Percentiles rank a stretch among this genome's conserved stretches.
These are phyloP conservation scores for Hypocreales sp. DNA, from an alignment of 2,329 filamentous ascomycete species.

Conservation along the genomic window DNA sequence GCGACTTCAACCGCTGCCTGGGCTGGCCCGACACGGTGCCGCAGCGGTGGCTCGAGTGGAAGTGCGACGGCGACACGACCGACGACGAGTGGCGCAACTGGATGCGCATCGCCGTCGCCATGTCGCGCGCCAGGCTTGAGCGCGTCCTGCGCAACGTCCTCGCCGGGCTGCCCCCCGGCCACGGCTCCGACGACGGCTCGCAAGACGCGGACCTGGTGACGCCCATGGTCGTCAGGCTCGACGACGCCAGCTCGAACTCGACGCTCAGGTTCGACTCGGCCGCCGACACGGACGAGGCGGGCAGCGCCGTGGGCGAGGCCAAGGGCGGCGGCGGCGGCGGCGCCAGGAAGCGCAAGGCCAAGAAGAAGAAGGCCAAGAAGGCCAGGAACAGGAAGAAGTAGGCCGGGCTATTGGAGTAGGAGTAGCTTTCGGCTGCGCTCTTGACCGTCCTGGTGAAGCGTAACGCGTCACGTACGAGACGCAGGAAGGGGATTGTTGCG, in stretches of 20 bases:
- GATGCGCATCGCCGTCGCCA: neutral
- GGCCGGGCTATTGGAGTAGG: too few relatives aligned
- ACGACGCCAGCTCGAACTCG: too few relatives aligned
- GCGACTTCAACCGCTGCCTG: constrained; percentile 9
- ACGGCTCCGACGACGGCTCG: neutral
- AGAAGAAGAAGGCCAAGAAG: constrained; percentile 1
- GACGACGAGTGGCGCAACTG: neutral
- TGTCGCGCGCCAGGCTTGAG: neutral
- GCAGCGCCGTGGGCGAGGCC: neutral
- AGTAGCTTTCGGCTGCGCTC: neutral
- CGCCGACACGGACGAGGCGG: neutral
- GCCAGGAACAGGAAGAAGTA: neutral
- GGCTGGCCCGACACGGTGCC: constrained; percentile 8
- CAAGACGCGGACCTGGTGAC: too few relatives aligned
- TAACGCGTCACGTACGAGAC: too few relatives aligned
- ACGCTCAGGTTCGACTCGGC: too few relatives aligned
- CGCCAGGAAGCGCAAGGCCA: constrained; percentile 5
- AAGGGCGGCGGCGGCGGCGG: neutral
- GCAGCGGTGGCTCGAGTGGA: constrained; percentile 13
- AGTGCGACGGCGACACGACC: constrained; percentile 4
- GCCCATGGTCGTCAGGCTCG: too few relatives aligned
- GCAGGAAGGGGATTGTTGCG: too few relatives aligned
- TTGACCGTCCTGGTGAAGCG: too few relatives aligned
- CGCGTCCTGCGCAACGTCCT: neutral
- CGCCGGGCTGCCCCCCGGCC: neutral